Evolutionary conservation across 257 asterid genomes (phyloP).

Genomic region (Gentiana straminea): DNA sequence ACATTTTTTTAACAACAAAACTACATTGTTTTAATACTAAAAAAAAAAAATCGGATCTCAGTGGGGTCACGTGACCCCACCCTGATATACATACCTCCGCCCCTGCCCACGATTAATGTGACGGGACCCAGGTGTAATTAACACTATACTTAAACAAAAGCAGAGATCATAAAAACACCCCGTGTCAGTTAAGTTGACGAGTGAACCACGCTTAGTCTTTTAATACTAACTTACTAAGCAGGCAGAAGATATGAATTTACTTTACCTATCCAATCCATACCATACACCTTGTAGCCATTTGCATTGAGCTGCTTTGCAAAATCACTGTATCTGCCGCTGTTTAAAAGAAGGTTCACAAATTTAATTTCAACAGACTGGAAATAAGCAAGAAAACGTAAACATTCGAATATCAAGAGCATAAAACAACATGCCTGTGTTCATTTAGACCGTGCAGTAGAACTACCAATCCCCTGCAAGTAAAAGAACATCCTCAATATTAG

Average conservation of each 20-base stretch:
- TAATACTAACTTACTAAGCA: no score
- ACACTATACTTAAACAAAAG: no score
- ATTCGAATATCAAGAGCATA: not conserved
- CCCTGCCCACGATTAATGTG: no score
- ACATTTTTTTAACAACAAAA: no score
- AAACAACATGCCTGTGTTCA: constrained; percentile 60
- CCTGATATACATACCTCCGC: no score
- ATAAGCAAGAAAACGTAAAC: constrained; percentile 1
- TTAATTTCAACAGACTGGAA: not conserved
- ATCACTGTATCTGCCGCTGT: constrained; percentile 71
- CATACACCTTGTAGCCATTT: constrained; percentile 82
- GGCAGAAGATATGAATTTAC: no score
- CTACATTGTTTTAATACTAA: not conserved
- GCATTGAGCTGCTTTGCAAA: constrained; percentile 76
- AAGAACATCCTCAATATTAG: not conserved
- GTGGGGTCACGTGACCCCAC: no score
- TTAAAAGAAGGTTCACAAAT: not conserved
- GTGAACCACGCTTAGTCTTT: no score
- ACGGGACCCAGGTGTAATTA: no score
- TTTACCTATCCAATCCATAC: constrained; percentile 97
- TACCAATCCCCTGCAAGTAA: constrained; percentile 55
- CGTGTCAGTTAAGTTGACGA: no score
- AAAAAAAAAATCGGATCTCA: constrained; percentile 9
- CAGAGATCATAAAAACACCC: no score
- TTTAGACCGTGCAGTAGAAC: constrained; percentile 74